Base-by-base conservation (phyloP, 331 rosid genomes). In the Erythrophleum ivorense region DNA sequence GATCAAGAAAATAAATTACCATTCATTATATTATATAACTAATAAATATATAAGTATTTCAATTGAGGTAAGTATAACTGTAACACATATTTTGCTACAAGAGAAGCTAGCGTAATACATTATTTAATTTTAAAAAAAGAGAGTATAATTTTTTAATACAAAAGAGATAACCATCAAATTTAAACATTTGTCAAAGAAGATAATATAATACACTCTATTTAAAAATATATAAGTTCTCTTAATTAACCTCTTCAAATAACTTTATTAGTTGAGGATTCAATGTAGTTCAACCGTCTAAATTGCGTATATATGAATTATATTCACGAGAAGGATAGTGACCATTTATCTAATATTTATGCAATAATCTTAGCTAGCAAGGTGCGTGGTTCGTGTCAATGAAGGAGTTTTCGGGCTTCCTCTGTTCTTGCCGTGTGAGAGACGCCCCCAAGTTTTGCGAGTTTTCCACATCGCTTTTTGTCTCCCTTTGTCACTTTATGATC, bases 181-280 rank as follows among this genome's bases (percentile, higher is more conserved):
- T 24, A 24, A 24, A 24, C 29, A 24, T 24, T 24, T 24, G 29
- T 24, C 29, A 24, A 24, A 24, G 29, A 24, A 24, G 29, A 24
- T 24, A 1, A 24, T 24, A 24, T 24, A 24, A 24, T 24, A 0
- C 1, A 24, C 29, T 24, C 29, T 24, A 24, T 24, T 24, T 24
- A 24, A 24, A 24, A 24, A 24, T 24, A 24, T 1, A 24, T 24
- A 24, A 24, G 29, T 24, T 24, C 29, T 24, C 29, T 24, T 24
- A 24, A 24, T 24, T 24, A 24, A 24, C 29, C 29, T 3, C 5
- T 5, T 38, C 41, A 38, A 38, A 38, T 52, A 66, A 34, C 52
- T 68, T 57, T n/a, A 29, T 79, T 70, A 13, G n/a, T 16, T 43
- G 76, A 78, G 71, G 53, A 46, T 58, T 45, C 77, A 70, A 70